A percentile compares a stretch with the other conserved stretches of the same genome.
Conservation (phyloP, 306 rosid species). For the Quercus rubra region DNA sequence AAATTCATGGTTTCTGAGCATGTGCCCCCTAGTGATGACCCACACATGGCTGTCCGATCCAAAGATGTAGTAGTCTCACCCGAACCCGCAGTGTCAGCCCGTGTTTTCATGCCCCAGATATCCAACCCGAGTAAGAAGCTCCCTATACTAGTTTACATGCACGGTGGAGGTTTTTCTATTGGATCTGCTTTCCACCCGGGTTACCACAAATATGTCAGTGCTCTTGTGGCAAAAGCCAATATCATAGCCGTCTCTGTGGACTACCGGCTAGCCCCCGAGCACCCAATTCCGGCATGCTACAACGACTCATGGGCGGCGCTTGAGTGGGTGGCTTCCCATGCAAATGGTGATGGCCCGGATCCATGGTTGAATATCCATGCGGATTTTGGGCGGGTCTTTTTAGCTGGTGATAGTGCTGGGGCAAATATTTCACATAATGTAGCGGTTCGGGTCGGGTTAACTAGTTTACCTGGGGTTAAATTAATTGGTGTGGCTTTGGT, state of each 20-base stretch:
- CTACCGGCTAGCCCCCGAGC: slow-evolving; percentile 26
- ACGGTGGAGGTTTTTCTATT: slow-evolving; percentile 28
- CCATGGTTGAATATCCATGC: slow-evolving; percentile 17
- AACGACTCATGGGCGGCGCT: slow-evolving; percentile 18
- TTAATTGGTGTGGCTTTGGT: slow-evolving; percentile 31
- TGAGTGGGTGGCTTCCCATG: slow-evolving; percentile 18
- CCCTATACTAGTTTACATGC: slow-evolving; percentile 27
- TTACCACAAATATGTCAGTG: not conserved
- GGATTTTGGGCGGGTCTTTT: slow-evolving; percentile 14
- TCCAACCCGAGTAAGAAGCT: not conserved
- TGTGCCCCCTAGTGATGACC: not conserved
- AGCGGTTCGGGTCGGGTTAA: slow-evolving; percentile 11
- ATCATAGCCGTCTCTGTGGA: slow-evolving; percentile 17
- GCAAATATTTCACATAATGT: slow-evolving; percentile 23
- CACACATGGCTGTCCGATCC: slow-evolving; percentile 12
- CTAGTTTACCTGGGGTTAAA: slow-evolving; percentile 18
- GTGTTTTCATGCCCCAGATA: slow-evolving; percentile 13
- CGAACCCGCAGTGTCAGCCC: not conserved
- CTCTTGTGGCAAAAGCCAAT: slow-evolving; percentile 1
- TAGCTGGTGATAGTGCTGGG: slow-evolving; percentile 24
- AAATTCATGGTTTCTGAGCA: not conserved
- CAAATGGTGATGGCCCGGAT: slow-evolving; percentile 11
- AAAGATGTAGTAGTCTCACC: slow-evolving; percentile 9
- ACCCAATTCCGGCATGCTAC: slow-evolving; percentile 17
- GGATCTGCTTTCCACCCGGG: slow-evolving; percentile 10